phyloP scores from a whole-genome alignment of 805 yeast species.

The Monosporozyma solicola region DNA sequence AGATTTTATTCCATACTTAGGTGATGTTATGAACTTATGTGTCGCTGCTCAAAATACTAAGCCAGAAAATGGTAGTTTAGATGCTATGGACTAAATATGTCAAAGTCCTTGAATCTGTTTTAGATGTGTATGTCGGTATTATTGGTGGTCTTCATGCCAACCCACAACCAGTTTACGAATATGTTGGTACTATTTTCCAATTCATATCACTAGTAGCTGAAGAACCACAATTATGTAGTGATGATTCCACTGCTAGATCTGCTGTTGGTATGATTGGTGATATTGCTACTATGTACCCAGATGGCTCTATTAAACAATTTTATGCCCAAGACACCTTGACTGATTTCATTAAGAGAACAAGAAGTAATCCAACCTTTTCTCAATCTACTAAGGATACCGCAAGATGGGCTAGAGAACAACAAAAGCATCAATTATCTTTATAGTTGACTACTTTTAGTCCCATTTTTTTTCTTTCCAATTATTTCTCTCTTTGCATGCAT shows the following conservation, averaged over 20 bases:
- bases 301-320: constrained; percentile 59
- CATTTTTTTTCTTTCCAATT: constrained; percentile 13
- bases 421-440: constrained; percentile 24
- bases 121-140: constrained; percentile 92
- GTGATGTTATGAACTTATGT: constrained; percentile 73
- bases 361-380: constrained; percentile 51
- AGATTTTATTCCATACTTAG: constrained; percentile 66
- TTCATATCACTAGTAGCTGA: constrained; percentile 52
- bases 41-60: constrained; percentile 51
- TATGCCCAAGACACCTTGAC: constrained; percentile 73
- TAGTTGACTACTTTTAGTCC: constrained; percentile 12
- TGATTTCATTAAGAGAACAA: constrained; percentile 63
- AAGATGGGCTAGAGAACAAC: constrained; percentile 88
- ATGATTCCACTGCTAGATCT: constrained; percentile 69
- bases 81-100: constrained; percentile 70
- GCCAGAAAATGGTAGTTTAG: constrained; percentile 61
- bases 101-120: constrained; percentile 73
- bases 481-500: constrained; percentile 1
- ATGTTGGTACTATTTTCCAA: constrained; percentile 58
- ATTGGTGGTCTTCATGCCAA: constrained; percentile 76
- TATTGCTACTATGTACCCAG: constrained; percentile 75
- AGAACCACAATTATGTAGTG: constrained; percentile 50
- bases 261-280: constrained; percentile 92
- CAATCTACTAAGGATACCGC: constrained; percentile 82
- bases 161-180: constrained; percentile 58